Base-by-base conservation (phyloP, 1,139 yeast species). In the Yueomyces sp. region DNA sequence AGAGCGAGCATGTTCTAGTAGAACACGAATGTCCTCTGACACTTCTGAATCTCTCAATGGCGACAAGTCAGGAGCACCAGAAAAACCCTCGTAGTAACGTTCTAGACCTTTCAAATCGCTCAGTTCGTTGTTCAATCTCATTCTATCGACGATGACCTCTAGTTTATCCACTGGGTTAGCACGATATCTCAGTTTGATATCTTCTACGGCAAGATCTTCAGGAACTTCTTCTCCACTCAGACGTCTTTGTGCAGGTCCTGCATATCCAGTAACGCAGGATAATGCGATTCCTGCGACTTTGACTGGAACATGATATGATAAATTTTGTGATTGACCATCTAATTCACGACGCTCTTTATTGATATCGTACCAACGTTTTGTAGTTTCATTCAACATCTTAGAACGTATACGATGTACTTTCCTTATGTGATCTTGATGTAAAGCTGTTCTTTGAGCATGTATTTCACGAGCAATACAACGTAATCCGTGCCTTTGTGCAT, bases 311-410 rank as follows among this genome's bases (percentile, higher is more conserved):
- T 11, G 19, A 6, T 11, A 19, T 4, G n/a, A 9, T 29, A 29
- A 8, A 30, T 50, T 53, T 7, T 53, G 50, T 41, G 72, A 73
- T 0, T 79, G 76, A 3, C 70, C 87, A 60, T 89, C 97, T 76
- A 87, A 72, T 43, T 78, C 79, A 50, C 95, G 74, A 51, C 97
- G 72, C 60, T 91, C 98, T 54, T 81, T 78, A 62, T 89, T 89
- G 55, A 89, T 83, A 51, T 83, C 81, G 65, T 91, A 91, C 97
- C 98, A 91, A 51, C 78, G 73, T 40, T 84, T 76, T 1, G 97
- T 89, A 4, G 95, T 84, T 25, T 76, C 72, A 45, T 76, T 71
- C 42, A 91, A 72, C 68, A 86, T 69, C 35, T 70, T 68, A 45
- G 73, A 73, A 49, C 89, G 81, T 40, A 74, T 63, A 56, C 87